phyloP scores from a whole-genome alignment of 257 asterid species.

The Cordia subcordata region DNA sequence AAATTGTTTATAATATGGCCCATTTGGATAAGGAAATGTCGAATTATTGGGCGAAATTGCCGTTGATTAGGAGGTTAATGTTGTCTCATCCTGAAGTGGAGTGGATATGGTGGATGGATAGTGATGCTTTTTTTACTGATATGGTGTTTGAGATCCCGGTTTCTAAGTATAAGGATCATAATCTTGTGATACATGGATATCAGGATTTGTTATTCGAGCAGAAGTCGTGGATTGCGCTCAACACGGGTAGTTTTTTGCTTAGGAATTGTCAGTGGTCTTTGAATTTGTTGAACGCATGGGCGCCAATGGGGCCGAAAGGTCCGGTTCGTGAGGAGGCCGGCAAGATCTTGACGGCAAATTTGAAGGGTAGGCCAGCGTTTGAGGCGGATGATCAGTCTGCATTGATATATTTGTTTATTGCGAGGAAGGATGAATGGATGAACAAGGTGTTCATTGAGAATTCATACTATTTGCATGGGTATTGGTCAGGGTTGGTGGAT shows the following conservation, averaged over 20 bases:
- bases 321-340: slow-evolving; percentile 68
- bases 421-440: slow-evolving; percentile 56
- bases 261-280: slow-evolving; percentile 81
- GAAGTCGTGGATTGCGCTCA: slow-evolving; percentile 70
- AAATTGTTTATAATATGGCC: slow-evolving; percentile 74
- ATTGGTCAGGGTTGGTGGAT: slow-evolving; percentile 75
- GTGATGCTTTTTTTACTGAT: slow-evolving; percentile 72
- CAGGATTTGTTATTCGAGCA: slow-evolving; percentile 54
- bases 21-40: slow-evolving; percentile 70
- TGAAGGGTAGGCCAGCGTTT: slow-evolving; percentile 70
- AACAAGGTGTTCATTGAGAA: slow-evolving; percentile 61
- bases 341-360: slow-evolving; percentile 53
- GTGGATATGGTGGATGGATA: slow-evolving; percentile 93
- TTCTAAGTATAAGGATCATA: slow-evolving; percentile 41
- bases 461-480: slow-evolving; percentile 62
- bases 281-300: slow-evolving; percentile 72
- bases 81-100: slow-evolving; percentile 74
- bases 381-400: slow-evolving; percentile 90
- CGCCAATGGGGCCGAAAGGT: slow-evolving; percentile 81
- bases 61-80: slow-evolving; percentile 61
- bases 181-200: slow-evolving; percentile 70
- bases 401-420: slow-evolving; percentile 51
- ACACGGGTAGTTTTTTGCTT: slow-evolving; percentile 64
- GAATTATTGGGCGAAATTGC: slow-evolving; percentile 69
- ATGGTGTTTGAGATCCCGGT: slow-evolving; percentile 61